Evolutionary conservation across 768 basidiomycete genomes (phyloP).

Genomic region (Agrocybe pediades): DNA sequence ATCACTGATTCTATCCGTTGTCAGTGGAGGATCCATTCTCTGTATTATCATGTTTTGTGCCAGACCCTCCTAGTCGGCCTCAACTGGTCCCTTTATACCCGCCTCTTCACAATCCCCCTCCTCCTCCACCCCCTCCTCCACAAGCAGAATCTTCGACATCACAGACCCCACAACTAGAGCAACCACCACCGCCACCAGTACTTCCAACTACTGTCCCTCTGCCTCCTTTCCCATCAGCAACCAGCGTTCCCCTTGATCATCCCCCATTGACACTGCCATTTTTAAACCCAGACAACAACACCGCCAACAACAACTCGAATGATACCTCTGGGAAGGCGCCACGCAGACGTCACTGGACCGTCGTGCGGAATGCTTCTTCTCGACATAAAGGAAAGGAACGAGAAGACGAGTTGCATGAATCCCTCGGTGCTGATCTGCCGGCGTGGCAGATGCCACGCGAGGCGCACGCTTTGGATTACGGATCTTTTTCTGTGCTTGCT

Average conservation of each 20-base stretch:
- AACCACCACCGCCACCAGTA: slow-evolving; percentile 24
- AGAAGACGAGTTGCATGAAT: slow-evolving; percentile 36
- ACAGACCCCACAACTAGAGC: slow-evolving; percentile 26
- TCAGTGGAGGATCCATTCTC: slow-evolving; percentile 82
- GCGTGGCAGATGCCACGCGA: slow-evolving; percentile 54
- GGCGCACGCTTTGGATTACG: slow-evolving; percentile 58
- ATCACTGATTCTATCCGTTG: slow-evolving; percentile 7
- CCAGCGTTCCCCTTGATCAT: slow-evolving; percentile 25
- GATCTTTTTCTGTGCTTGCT: slow-evolving; percentile 56
- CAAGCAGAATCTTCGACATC: slow-evolving; percentile 15
- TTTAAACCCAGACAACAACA: slow-evolving; percentile 10
- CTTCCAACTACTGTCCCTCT: slow-evolving; percentile 14
- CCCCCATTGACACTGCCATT: slow-evolving; percentile 21
- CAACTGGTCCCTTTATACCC: slow-evolving; percentile 60
- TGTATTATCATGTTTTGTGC: slow-evolving; percentile 61
- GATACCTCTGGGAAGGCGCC: slow-evolving; percentile 18
- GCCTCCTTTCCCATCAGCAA: slow-evolving; percentile 26
- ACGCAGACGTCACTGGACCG: slow-evolving; percentile 61
- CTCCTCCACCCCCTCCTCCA: slow-evolving; percentile 11
- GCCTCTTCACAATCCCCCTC: slow-evolving; percentile 29
- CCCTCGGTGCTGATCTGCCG: slow-evolving; percentile 34
- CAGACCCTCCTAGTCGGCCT: slow-evolving; percentile 58
- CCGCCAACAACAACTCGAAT: background rate
- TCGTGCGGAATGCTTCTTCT: slow-evolving; percentile 50
- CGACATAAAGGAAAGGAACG: slow-evolving; percentile 53